Conservation (phyloP, 306 rosid species). For the Fragaria nilgerrensis region DNA sequence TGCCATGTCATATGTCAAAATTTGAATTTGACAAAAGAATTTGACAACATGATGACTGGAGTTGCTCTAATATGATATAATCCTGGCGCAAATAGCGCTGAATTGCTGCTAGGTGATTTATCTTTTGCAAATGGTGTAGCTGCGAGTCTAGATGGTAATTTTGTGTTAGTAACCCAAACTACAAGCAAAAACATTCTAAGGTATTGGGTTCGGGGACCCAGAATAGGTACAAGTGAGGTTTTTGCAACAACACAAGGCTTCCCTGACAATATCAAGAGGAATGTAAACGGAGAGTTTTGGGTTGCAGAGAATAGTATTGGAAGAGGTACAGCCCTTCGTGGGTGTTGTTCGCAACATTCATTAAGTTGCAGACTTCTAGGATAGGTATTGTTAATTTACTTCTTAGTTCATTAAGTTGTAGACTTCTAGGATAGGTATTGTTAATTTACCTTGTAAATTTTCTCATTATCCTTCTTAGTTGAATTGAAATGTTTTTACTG, state of each 20-base stretch:
- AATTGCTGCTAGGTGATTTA: background rate
- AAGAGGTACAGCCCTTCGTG: background rate
- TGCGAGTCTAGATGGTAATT: background rate
- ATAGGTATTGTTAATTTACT: no score
- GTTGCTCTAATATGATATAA: background rate
- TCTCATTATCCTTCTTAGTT: no score
- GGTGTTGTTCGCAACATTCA: background rate
- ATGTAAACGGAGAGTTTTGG: background rate
- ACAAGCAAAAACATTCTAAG: background rate
- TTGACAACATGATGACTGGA: no score
- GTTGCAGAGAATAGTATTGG: background rate
- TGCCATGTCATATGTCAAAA: no score
- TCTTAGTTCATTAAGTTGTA: no score
- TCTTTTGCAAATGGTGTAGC: background rate
- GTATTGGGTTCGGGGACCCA: background rate
- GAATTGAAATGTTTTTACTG: no score
- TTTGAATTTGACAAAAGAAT: no score
- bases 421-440: no score
- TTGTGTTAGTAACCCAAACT: background rate
- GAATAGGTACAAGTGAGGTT: background rate
- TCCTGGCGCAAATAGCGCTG: background rate
- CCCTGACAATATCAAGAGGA: background rate
- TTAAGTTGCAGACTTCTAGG: background rate
- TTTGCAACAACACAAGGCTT: background rate
- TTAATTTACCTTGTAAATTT: no score